Conservation (phyloP, 2,329 filamentous ascomycete species). For the Colletotrichum viniferum region DNA sequence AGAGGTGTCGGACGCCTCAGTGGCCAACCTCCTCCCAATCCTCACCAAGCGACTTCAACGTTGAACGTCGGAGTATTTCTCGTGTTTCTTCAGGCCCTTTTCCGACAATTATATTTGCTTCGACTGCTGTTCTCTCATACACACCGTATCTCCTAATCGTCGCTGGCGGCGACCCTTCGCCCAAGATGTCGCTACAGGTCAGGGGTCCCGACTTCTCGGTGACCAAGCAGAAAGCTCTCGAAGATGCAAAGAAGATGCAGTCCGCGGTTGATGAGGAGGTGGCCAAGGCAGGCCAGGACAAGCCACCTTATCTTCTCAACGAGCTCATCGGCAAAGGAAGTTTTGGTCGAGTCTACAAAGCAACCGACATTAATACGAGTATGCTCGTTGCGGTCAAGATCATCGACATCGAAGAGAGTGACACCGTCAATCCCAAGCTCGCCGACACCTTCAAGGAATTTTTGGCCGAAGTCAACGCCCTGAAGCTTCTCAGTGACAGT, state of each 20-base stretch:
- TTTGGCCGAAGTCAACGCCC: slow-evolving; percentile 69
- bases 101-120: background rate
- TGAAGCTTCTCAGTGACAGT: slow-evolving; percentile 75
- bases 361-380: slow-evolving; percentile 46
- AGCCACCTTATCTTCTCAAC: slow-evolving; percentile 70
- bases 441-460: slow-evolving; percentile 73
- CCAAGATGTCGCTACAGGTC: slow-evolving; percentile 45
- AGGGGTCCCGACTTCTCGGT: slow-evolving; percentile 46
- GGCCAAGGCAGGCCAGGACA: slow-evolving; percentile 60
- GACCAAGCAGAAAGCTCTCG: slow-evolving; percentile 64
- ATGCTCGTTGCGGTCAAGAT: slow-evolving; percentile 78
- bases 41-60: background rate
- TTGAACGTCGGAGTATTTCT: background rate
- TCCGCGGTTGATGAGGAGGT: slow-evolving; percentile 66
- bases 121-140: background rate
- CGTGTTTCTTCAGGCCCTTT: background rate
- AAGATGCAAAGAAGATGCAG: slow-evolving; percentile 76
- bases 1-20: slow-evolving; percentile 8
- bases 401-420: slow-evolving; percentile 81
- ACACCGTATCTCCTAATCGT: background rate
- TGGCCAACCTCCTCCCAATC: background rate
- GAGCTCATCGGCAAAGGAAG: slow-evolving; percentile 79
- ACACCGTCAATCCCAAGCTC: slow-evolving; percentile 68
- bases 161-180: background rate
- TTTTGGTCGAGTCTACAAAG: slow-evolving; percentile 78